phyloP scores from a whole-genome alignment of 176 grass and related monocot genomes.

The Typha latifolia region DNA sequence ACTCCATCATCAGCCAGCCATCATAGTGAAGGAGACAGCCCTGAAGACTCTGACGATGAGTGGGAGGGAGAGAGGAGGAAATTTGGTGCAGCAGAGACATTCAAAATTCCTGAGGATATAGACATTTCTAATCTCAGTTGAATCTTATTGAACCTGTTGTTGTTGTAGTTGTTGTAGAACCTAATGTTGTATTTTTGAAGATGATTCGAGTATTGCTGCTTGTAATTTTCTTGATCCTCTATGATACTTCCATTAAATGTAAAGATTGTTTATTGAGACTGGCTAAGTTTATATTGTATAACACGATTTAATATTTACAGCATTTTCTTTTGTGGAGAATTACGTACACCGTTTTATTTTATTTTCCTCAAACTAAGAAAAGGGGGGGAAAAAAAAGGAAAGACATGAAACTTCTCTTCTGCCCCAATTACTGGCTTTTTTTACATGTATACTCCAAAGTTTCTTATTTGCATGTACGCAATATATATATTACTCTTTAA shows the following conservation, averaged over 20 bases:
- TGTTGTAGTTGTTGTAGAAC: background rate
- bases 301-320: too few relatives aligned
- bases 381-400: too few relatives aligned
- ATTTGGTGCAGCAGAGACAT: constrained; percentile 41
- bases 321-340: too few relatives aligned
- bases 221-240: background rate
- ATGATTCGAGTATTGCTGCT: background rate
- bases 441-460: too few relatives aligned
- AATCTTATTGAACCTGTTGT: background rate
- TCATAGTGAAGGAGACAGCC: constrained; percentile 9
- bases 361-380: too few relatives aligned
- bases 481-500: too few relatives aligned
- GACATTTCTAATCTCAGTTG: constrained; percentile 53
- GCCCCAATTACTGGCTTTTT: too few relatives aligned
- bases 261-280: too few relatives aligned
- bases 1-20: constrained; percentile 1
- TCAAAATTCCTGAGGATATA: constrained; percentile 59
- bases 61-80: constrained; percentile 45
- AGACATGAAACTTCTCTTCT: too few relatives aligned
- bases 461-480: too few relatives aligned
- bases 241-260: background rate
- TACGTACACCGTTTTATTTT: too few relatives aligned
- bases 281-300: too few relatives aligned
- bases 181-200: background rate
- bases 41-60: constrained; percentile 37